Evolutionary conservation across 192 early-diverging fungal species (phyloP), one percentile per base, ranked within the genome.

Genomic region (Coemansia sp.): DNA sequence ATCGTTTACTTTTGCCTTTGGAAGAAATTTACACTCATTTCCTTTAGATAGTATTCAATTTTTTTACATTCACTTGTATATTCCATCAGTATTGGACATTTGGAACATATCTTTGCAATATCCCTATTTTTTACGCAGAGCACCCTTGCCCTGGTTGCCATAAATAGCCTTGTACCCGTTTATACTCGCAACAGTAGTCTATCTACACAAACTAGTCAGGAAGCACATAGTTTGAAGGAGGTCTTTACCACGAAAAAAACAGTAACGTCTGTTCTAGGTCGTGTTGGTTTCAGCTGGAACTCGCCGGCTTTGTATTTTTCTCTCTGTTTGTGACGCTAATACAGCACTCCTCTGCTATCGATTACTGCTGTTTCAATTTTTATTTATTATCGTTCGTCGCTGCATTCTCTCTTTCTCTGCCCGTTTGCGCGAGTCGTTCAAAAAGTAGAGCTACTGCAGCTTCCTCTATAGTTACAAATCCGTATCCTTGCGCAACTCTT

Each of bases 321-420:
- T 23, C 51, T 53, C 21, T 53, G 23, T 11, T 14, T 10, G 24
- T 16, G 51, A 26, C 51, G 51, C 5, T 9, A 4, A 5, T 4
- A 53, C 24, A 53, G 24, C 51, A 41, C 1, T 53, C 7, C 2
- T 26, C 24, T 53, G 51, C 51, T 23, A 26, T 23, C 7, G 23
- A 30, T 53, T 53, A 53, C 51, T 53, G 51, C 14, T 53, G 51
- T 53, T 26, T 53, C 51, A 53, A 53, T 26, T 26, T 53, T 41
- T 41, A 12, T 41, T 41, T 26, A 21, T 41, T 26, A 21, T 18
- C 7, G 46, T 8, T 23, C 20, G 16, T 26, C 51, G 9, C 24
- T 53, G 7, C 51, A 53, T 53, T 53, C 51, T 53, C 16, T 9
- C 51, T 53, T 26, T 9, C n/a, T 20, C 46, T 16, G 16, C 18